Base-by-base conservation (phyloP, 2,329 filamentous ascomycete genomes). In the Fusarium cyanostomum region DNA sequence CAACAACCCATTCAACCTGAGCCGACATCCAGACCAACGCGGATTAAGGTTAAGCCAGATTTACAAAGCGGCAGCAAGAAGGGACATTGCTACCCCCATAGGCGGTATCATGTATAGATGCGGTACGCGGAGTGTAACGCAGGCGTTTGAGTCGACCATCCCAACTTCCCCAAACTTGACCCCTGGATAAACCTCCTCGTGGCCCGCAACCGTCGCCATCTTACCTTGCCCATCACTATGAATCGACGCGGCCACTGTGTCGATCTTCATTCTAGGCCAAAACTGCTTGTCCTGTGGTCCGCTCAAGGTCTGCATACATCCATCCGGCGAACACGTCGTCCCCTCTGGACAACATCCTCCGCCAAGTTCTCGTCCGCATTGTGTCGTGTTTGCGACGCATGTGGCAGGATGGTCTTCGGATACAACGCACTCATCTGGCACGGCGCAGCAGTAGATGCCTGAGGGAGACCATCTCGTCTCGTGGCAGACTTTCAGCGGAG, bases 251-350 rank as follows among this genome's bases (percentile, higher is more conserved):
- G 27, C 7, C 48, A 45, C 34, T 13, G 8, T 8, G 35, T 37
- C 34, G 27, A 50, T 58, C 41, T 35, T 46, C 26, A 28, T 38
- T 45, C 48, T 62, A 46, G 59, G 57, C 57, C 35, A 21, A 30
- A 38, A 16, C 21, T 38, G 35, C 18, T 51, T 54, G 41, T 24
- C 26, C 7, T 24, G 16, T 4, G 31, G 30, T 6, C 15, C 30
- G 41, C 49, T 9, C 75, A 71, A 67, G 53, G 57, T 37, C 26
- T 39, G 37, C 13, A 66, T 35, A 46, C 59, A 68, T n/a, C 50
- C 62, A 30, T 57, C 46, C 7, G 48, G 33, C n/a, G 60, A 58
- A 39, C 62, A 66, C 16, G 27, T 58, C 15, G 50, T 64, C n/a
- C 46, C 57, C 12, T 52, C 27, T 5, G 56, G 52, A 33, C 56